A percentile compares a stretch with the other conserved stretches of the same genome.
Evolutionary conservation across 2,329 filamentous ascomycete species (phyloP).

Genomic region (Ceratocystis variospora): DNA sequence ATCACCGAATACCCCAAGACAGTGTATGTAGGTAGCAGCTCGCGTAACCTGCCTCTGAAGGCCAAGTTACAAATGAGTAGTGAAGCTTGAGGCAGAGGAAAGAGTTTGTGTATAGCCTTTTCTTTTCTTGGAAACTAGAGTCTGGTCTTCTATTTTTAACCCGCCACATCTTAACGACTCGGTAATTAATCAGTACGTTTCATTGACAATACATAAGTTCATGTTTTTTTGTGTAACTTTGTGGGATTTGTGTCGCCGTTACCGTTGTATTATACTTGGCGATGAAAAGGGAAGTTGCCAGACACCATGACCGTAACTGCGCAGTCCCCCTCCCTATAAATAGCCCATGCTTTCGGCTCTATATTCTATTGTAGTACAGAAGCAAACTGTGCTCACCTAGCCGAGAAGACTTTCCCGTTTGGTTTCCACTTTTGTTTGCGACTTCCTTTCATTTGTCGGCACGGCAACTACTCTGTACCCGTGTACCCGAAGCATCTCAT

Average conservation of each 20-base stretch:
- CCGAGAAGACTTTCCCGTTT: background rate
- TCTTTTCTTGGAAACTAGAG: background rate
- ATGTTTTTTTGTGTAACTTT: background rate
- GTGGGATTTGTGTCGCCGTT: background rate
- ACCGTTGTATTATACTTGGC: background rate
- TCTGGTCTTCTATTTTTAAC: background rate
- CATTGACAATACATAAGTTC: background rate
- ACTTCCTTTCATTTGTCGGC: background rate
- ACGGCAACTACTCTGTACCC: background rate
- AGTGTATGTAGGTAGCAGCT: conserved; percentile 42
- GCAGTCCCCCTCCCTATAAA: background rate
- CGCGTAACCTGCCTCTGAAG: conserved; percentile 38
- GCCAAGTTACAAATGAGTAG: conserved; percentile 22
- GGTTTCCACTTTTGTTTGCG: background rate
- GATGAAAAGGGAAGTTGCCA: background rate
- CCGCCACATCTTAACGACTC: background rate
- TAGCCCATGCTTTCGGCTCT: background rate
- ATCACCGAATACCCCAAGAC: conserved; percentile 38
- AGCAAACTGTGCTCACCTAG: background rate
- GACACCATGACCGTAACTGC: background rate
- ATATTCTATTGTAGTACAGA: background rate
- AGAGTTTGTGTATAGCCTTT: background rate
- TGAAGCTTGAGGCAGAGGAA: background rate
- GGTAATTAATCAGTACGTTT: background rate
- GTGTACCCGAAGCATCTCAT: background rate